Percentiles rank a stretch among this genome's conserved stretches.
Conservation (phyloP, 441 rosid species). For the Pelargonium myrrhifolium region DNA sequence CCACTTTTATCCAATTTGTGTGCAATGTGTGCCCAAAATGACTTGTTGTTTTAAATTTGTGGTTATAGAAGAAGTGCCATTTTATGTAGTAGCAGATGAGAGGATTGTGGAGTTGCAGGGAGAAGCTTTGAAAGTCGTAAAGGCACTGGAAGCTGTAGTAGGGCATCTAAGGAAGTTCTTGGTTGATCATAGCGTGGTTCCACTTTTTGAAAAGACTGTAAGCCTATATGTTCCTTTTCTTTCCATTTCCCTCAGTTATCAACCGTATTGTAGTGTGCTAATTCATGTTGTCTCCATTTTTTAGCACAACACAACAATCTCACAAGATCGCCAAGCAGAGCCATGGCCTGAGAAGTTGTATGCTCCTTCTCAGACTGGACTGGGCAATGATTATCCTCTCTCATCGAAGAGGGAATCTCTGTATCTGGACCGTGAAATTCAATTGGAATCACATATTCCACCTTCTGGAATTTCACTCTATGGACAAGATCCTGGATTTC, state of each 20-base stretch:
- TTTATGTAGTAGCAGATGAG: constrained; percentile 47
- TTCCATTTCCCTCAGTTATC: neutral
- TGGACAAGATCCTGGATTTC: constrained; percentile 41
- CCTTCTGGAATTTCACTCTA: constrained; percentile 42
- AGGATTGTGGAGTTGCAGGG: constrained; percentile 57
- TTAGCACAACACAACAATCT: constrained; percentile 35
- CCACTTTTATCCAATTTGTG: neutral
- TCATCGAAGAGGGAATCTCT: constrained; percentile 42
- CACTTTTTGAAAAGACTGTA: constrained; percentile 59
- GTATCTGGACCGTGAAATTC: constrained; percentile 43
- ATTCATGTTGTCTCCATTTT: constrained; percentile 11
- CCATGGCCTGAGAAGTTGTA: constrained; percentile 35
- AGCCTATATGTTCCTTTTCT: constrained; percentile 14
- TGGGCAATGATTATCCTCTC: constrained; percentile 34
- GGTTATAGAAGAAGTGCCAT: constrained; percentile 45
- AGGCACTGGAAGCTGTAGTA: constrained; percentile 52
- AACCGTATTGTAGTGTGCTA: neutral
- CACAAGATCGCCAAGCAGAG: constrained; percentile 47
- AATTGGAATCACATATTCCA: constrained; percentile 37
- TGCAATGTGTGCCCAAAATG: constrained; percentile 3
- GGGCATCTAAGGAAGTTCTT: constrained; percentile 64
- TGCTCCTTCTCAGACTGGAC: constrained; percentile 24
- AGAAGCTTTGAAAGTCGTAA: constrained; percentile 45
- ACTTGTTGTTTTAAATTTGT: neutral
- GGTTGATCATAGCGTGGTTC: constrained; percentile 62